These are phyloP conservation scores for Tardiomyces depauwii DNA, from an alignment of 1,139 yeast species.

Conservation along the genomic window DNA sequence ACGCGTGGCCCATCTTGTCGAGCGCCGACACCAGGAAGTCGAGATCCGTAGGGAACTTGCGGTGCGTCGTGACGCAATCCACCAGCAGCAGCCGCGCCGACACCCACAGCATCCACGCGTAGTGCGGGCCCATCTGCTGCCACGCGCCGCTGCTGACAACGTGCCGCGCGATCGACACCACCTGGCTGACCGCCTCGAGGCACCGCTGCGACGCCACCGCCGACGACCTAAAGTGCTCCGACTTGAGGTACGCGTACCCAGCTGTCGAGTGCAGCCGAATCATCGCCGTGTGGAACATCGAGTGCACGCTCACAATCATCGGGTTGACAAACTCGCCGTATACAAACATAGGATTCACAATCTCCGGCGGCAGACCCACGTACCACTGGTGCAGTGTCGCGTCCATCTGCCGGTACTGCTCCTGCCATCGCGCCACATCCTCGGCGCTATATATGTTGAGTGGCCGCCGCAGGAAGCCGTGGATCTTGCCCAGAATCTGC, in stretches of 20 bases:
- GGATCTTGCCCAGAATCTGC: constrained; percentile 12
- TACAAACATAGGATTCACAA: background rate
- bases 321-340: constrained; percentile 4
- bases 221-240: constrained; percentile 20
- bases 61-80: constrained; percentile 21
- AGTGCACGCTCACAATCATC: constrained; percentile 16
- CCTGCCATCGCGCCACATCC: constrained; percentile 15
- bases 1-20: constrained; percentile 18
- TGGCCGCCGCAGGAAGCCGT: constrained; percentile 12
- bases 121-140: constrained; percentile 25
- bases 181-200: constrained; percentile 16
- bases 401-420: constrained; percentile 13
- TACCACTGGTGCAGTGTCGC: constrained; percentile 14
- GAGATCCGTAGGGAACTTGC: constrained; percentile 16
- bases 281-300: constrained; percentile 22
- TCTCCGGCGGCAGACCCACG: constrained; percentile 10
- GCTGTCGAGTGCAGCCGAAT: constrained; percentile 25
- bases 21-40: constrained; percentile 17
- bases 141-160: constrained; percentile 14
- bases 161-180: constrained; percentile 15
- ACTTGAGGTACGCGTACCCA: constrained; percentile 24
- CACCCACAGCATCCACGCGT: constrained; percentile 28
- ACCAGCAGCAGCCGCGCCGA: constrained; percentile 27
- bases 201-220: constrained; percentile 22
- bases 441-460: constrained; percentile 10